Evolutionary conservation across 495 filamentous ascomycete genomes (phyloP), one percentile per base, ranked within the genome.

Genomic region (Penicillium odoratum): DNA sequence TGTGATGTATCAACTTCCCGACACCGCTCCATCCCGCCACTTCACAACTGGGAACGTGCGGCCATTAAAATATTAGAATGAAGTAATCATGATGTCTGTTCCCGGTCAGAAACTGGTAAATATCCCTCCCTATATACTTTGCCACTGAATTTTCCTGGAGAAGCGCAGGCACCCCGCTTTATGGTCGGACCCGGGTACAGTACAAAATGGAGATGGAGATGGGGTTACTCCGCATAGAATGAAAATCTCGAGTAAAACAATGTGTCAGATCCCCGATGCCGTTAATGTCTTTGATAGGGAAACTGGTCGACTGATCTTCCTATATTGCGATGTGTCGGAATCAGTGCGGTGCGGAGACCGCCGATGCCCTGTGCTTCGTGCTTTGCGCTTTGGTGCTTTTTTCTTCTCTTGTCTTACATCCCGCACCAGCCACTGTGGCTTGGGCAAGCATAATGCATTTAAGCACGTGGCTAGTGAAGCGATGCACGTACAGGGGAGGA

Each of bases 341-440:
- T 21, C 21, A 21, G n/a, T 47, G 29, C 38, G 11, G 21, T 51
- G 61, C 62, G 63, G 63, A 65, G 59, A 56, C 59, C 63, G 63
- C 63, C 63, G 63, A 65, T 65, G 48, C 54, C 62, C 62, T 55
- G 30, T 15, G 26, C 47, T 7, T 16, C 16, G 28, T 21, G 21
- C 21, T 21, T 21, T 21, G 21, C 21, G 2, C 21, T 21, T 21
- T 21, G 21, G 21, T 21, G 21, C 21, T 21, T 21, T 21, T 21
- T 1, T 21, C 21, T 21, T 21, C 9, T 47, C 28, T 5, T 49
- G 28, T 31, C 28, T 33, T 6, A 31, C 21, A 43, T 48, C 36
- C 30, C 6, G 33, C 25, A 16, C 34, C 34, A 54, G 51, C 60
- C 55, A 55, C 46, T 47, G 33, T 57, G 51, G 51, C 38, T 57